phyloP scores from a whole-genome alignment of 2,329 filamentous ascomycete genomes.

The Pseudonectria buxi region DNA sequence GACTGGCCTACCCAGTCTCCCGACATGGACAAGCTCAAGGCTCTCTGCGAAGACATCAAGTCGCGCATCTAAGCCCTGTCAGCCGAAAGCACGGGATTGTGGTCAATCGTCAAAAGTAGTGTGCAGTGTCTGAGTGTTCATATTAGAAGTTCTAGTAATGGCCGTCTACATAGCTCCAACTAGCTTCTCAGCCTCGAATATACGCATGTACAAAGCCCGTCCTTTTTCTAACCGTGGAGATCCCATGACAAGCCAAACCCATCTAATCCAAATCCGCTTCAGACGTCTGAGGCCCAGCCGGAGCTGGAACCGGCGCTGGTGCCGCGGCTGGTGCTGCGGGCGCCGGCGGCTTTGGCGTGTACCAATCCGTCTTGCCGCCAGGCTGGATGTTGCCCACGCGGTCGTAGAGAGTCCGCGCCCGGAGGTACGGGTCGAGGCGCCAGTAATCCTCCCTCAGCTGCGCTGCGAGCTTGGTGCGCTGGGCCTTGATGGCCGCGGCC shows the following conservation, averaged over 20 bases:
- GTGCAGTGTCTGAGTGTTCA: no score
- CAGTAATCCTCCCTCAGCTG: slow-evolving; percentile 73
- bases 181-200: no score
- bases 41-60: slow-evolving; percentile 76
- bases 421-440: slow-evolving; percentile 78
- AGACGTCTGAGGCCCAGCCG: slow-evolving; percentile 33
- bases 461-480: slow-evolving; percentile 55
- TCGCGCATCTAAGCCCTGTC: slow-evolving; percentile 65
- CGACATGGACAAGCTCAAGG: slow-evolving; percentile 79
- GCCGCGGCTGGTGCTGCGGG: slow-evolving; percentile 7
- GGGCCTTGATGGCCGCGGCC: slow-evolving; percentile 42
- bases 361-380: slow-evolving; percentile 66
- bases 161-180: no score
- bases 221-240: background rate
- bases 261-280: slow-evolving; percentile 40
- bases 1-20: slow-evolving; percentile 68
- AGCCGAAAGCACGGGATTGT: no score
- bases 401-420: slow-evolving; percentile 81
- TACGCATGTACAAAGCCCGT: no score
- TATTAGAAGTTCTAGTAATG: no score
- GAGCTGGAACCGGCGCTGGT: no score
- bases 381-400: slow-evolving; percentile 64
- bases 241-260: background rate
- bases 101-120: background rate
- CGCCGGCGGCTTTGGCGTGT: slow-evolving; percentile 34